Evolutionary conservation across 805 yeast species (phyloP).

Genomic region (Torulaspora quercuum): DNA sequence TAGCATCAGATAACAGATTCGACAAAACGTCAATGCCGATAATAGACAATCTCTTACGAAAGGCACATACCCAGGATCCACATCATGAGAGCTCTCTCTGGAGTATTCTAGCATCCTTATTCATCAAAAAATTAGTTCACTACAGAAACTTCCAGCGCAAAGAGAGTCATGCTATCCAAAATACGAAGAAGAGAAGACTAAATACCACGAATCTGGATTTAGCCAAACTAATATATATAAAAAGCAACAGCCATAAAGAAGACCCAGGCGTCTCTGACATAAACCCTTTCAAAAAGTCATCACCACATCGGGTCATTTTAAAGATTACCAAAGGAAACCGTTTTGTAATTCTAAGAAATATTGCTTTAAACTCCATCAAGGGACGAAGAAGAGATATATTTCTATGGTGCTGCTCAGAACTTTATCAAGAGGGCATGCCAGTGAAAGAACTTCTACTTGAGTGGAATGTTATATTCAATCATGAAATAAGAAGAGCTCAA

Average conservation of each 20-base stretch:
- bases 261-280: slow-evolving; percentile 1
- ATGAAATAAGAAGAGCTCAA: slow-evolving; percentile 19
- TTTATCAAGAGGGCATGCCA: slow-evolving; percentile 24
- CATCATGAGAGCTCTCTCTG: slow-evolving; percentile 23
- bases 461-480: slow-evolving; percentile 27
- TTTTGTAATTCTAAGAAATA: slow-evolving; percentile 26
- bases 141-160: slow-evolving; percentile 8
- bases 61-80: slow-evolving; percentile 27
- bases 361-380: slow-evolving; percentile 23
- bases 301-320: slow-evolving; percentile 19
- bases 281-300: slow-evolving; percentile 26
- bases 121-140: slow-evolving; percentile 22
- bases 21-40: slow-evolving; percentile 13
- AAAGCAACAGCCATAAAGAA: slow-evolving; percentile 9
- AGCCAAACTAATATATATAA: slow-evolving; percentile 24
- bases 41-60: slow-evolving; percentile 20
- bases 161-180: background rate
- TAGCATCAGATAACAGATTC: slow-evolving; percentile 11
- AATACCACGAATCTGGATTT: slow-evolving; percentile 18
- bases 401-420: slow-evolving; percentile 28
- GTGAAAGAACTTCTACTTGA: slow-evolving; percentile 24
- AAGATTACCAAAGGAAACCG: slow-evolving; percentile 24
- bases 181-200: slow-evolving; percentile 15
- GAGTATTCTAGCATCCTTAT: slow-evolving; percentile 27
- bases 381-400: slow-evolving; percentile 22